Evolutionary conservation across 2,329 filamentous ascomycete species (phyloP), one percentile per base, ranked within the genome.

Genomic region (Aspergillus glaucus): DNA sequence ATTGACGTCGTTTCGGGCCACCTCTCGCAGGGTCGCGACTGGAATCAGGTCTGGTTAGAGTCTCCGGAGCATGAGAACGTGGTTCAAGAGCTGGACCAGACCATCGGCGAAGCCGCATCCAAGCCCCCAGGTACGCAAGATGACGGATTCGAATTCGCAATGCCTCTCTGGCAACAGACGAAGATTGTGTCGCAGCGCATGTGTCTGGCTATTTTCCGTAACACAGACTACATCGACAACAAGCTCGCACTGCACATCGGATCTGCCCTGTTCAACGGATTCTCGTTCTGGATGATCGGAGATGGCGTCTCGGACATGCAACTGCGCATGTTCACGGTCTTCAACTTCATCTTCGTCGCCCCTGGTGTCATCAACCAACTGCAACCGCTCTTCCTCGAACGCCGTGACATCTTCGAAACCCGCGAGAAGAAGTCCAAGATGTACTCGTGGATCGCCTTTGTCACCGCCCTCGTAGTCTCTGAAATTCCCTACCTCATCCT

Each of bases 401-500:
- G 75, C 58, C 79, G 86, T 62, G 78, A 79, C 0, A 73, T 90
- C 6, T 90, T 85, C 77, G 78, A 85, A 7, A 53, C 62, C 0
- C 78, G 86, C 22, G 86, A 90, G 62, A 77, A 84, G 8, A 85
- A 85, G 3, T 84, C 80, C 0, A 78, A 84, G 22, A 87, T 88
- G 55, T 90, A 90, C 66, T 81, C 81, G 22, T 88, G 85, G 82
- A 68, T 82, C n/a, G 83, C 86, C 0, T 89, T 89, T 61, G 79
- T 78, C 49, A 85, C 84, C 0, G 84, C 84, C 0, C 80, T 85
- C 50, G 75, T 88, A 4, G 70, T 88, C 1, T 79, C 78, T 3
- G 86, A 90, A 61, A 79, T 90, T 15, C 86, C 86, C 0, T 79
- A 79, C 42, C 79, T 85, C 0, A 75, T 86, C 54, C 60, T 87